A percentile compares a stretch with the other conserved stretches of the same genome.
phyloP scores from a whole-genome alignment of 768 basidiomycete species.

The Suillus paluster region DNA sequence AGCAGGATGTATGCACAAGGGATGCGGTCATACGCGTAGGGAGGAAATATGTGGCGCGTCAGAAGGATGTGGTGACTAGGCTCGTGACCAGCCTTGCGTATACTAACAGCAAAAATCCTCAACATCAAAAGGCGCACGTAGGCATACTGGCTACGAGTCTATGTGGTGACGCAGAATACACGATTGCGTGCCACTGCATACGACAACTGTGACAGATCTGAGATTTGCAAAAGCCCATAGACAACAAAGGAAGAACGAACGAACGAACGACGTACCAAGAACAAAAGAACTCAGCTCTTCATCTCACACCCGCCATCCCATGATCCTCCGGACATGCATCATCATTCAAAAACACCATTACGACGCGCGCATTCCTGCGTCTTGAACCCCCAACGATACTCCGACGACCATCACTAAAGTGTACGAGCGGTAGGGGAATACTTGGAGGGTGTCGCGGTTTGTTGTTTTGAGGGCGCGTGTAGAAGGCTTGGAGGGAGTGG shows the following conservation, averaged over 20 bases:
- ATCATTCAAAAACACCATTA: constrained; percentile 24
- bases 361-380: too few species aligned
- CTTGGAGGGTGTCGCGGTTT: constrained; percentile 26
- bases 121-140: too few species aligned
- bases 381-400: not conserved
- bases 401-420: constrained; percentile 4
- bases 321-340: constrained; percentile 29
- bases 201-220: not conserved
- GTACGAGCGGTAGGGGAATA: not conserved
- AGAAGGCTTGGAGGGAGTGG: constrained; percentile 25
- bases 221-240: not conserved
- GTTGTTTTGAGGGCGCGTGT: constrained; percentile 27
- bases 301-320: too few species aligned
- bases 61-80: constrained; percentile 10
- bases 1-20: not conserved
- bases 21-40: not conserved
- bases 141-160: too few species aligned
- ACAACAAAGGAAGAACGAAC: not conserved
- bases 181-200: too few species aligned
- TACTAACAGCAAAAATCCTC: too few species aligned
- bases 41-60: not conserved
- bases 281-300: constrained; percentile 57
- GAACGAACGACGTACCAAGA: constrained; percentile 8
- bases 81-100: too few species aligned
- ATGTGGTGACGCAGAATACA: too few species aligned